Evolutionary conservation across 805 yeast species (phyloP).

Genomic region (Candida nitratophila): DNA sequence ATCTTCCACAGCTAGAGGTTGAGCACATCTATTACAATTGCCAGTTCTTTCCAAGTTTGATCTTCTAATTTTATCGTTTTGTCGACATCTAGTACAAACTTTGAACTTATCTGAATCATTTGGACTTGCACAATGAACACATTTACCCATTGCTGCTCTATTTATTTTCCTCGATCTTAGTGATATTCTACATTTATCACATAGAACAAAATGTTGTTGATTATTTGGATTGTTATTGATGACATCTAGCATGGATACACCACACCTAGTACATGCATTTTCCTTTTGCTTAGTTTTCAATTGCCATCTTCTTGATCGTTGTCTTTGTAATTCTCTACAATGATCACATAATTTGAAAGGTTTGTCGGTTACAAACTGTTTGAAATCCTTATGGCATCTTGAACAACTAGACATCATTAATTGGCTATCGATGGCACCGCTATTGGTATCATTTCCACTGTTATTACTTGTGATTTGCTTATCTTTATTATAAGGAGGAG

Average conservation of each 20-base stretch:
- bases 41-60: slow-evolving; percentile 50
- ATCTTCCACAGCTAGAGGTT: slow-evolving; percentile 36
- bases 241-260: slow-evolving; percentile 32
- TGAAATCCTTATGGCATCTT: slow-evolving; percentile 54
- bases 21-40: slow-evolving; percentile 58
- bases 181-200: slow-evolving; percentile 52
- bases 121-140: slow-evolving; percentile 65
- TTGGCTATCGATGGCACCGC: background rate
- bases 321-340: slow-evolving; percentile 58
- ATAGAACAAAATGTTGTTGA: slow-evolving; percentile 44
- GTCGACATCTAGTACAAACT: slow-evolving; percentile 61
- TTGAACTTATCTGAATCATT: slow-evolving; percentile 41
- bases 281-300: slow-evolving; percentile 48
- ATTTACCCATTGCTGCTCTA: slow-evolving; percentile 55
- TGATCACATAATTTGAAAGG: slow-evolving; percentile 53
- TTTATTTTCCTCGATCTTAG: slow-evolving; percentile 49
- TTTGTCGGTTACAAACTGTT: slow-evolving; percentile 34
- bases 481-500: no score
- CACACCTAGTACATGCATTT: slow-evolving; percentile 64
- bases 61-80: slow-evolving; percentile 52
- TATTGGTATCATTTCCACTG: background rate
- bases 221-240: background rate
- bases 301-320: slow-evolving; percentile 61
- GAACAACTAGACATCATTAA: slow-evolving; percentile 29
- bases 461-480: background rate